A percentile compares a stretch with the other conserved stretches of the same genome.
Conservation (phyloP, 176 grass and related monocot species). For the Dendrocalamus sinicus region DNA sequence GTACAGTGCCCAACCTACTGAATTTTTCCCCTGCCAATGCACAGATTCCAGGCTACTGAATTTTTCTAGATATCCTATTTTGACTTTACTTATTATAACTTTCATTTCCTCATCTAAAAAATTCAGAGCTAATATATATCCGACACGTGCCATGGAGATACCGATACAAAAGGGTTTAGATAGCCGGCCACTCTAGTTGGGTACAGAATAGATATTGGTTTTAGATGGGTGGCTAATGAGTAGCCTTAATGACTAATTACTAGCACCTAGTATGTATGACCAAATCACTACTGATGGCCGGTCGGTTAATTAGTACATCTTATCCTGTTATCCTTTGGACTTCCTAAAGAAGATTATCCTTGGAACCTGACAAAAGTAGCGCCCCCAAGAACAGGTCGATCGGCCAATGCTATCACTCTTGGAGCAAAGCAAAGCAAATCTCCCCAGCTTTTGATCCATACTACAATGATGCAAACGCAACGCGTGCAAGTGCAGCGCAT, state of each 20-base stretch:
- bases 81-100: neutral
- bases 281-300: no score
- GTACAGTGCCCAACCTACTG: neutral
- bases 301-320: no score
- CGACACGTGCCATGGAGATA: neutral
- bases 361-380: neutral
- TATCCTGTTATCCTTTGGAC: no score
- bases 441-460: neutral
- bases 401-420: neutral
- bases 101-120: neutral
- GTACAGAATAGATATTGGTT: no score
- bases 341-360: neutral
- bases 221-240: no score
- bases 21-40: neutral
- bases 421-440: neutral
- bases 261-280: no score
- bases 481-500: no score
- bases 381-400: neutral
- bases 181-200: no score
- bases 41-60: neutral
- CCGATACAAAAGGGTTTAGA: no score
- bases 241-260: no score
- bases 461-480: neutral
- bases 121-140: neutral
- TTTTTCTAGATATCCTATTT: neutral